A percentile compares a stretch with the other conserved stretches of the same genome.
Evolutionary conservation across 169 alveolate species (phyloP).

Genomic region (Plasmodium vinckei): DNA sequence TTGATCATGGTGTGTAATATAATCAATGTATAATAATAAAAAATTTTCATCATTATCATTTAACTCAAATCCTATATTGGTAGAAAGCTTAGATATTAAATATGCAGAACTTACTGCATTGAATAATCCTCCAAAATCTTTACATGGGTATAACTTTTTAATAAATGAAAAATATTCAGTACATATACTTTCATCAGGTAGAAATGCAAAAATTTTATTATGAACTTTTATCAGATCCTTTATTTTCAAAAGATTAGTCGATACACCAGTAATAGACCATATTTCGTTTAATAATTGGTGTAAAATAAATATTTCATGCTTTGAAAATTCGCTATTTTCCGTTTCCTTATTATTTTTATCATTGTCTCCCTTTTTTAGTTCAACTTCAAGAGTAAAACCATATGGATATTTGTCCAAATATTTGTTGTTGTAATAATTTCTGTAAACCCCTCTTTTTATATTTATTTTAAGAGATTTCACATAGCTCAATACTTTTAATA

Average conservation of each 20-base stretch:
- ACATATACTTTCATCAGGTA: conserved; percentile 76
- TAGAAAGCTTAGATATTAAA: conserved; percentile 45
- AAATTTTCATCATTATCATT: conserved; percentile 59
- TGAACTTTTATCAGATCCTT: conserved; percentile 55
- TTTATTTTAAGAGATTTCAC: conserved; percentile 72
- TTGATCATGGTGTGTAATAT: conserved; percentile 65
- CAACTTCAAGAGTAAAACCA: conserved; percentile 71
- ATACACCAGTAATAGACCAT: conserved; percentile 73
- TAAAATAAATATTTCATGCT: conserved; percentile 54
- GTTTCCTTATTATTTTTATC: conserved; percentile 6
- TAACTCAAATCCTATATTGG: conserved; percentile 72
- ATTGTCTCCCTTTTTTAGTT: conserved; percentile 33
- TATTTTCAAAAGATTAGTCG: conserved; percentile 67
- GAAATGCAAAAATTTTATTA: conserved; percentile 73
- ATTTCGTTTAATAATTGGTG: conserved; percentile 52
- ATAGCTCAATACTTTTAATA: conserved; percentile 53
- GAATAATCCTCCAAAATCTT: conserved; percentile 74
- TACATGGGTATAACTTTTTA: conserved; percentile 70
- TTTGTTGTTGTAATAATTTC: conserved; percentile 58
- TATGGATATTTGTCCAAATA: conserved; percentile 73
- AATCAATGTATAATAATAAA: conserved; percentile 52
- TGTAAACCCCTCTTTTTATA: conserved; percentile 73
- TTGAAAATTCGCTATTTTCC: conserved; percentile 68
- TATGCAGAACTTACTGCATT: conserved; percentile 49
- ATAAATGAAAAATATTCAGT: conserved; percentile 61